Conservation (phyloP, 1,284 basidiomycete genomes). For the Pseudozyma pruni region DNA sequence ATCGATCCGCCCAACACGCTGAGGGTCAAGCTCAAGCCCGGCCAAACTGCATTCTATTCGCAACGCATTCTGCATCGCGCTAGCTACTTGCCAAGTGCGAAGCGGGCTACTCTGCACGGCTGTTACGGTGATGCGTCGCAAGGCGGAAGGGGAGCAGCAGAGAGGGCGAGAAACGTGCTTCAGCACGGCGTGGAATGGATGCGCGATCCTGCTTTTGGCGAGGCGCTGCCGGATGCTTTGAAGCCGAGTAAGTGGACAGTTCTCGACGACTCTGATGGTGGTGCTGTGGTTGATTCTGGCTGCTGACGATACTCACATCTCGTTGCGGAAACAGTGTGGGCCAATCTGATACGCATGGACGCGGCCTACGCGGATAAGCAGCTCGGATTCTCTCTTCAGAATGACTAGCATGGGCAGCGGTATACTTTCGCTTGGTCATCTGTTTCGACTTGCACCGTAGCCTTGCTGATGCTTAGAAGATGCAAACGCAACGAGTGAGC, state of each 20-base stretch:
- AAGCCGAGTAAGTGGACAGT: constrained; percentile 68
- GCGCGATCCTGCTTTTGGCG: constrained; percentile 73
- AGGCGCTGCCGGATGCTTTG: constrained; percentile 71
- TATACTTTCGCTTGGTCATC: no score
- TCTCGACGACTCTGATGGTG: not conserved
- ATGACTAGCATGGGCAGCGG: constrained; percentile 3
- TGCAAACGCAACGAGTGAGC: no score
- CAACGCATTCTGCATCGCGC: constrained; percentile 82
- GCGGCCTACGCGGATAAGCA: constrained; percentile 69
- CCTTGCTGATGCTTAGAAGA: no score
- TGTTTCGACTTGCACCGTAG: no score
- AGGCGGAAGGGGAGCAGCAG: constrained; percentile 36
- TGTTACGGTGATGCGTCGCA: constrained; percentile 72
- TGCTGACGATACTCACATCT: no score
- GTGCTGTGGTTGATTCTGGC: no score
- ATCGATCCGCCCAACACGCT: constrained; percentile 74
- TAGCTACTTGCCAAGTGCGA: constrained; percentile 73
- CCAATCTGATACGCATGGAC: constrained; percentile 75
- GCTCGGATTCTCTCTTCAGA: constrained; percentile 54
- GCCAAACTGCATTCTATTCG: constrained; percentile 84
- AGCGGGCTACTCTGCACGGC: constrained; percentile 79
- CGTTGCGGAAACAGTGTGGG: constrained; percentile 71
- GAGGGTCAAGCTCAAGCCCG: constrained; percentile 74
- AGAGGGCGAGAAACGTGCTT: constrained; percentile 78
- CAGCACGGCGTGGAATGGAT: constrained; percentile 81